phyloP scores from a whole-genome alignment of 2,329 filamentous ascomycete genomes.

The Trichoderma atroviride region DNA sequence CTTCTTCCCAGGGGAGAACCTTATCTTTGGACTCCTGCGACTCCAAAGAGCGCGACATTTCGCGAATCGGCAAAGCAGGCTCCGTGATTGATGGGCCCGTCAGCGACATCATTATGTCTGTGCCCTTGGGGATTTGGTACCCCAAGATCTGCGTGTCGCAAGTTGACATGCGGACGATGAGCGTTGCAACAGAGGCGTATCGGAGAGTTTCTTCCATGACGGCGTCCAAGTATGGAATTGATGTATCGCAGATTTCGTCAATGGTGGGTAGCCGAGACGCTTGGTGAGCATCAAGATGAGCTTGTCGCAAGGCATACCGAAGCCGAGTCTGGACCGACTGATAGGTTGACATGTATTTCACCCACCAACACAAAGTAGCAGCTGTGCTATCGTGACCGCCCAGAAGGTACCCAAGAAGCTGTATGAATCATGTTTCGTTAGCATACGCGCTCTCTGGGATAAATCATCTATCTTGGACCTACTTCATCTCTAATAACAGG shows the following conservation, averaged over 20 bases:
- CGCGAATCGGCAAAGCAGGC: constrained; percentile 35
- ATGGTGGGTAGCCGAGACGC: constrained; percentile 36
- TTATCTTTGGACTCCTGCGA: constrained; percentile 33
- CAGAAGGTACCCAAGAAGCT: constrained; percentile 35
- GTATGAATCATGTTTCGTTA: constrained; percentile 23
- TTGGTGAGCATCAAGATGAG: constrained; percentile 30
- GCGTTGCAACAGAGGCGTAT: constrained; percentile 35
- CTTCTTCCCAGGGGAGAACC: constrained; percentile 38
- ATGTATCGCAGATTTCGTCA: constrained; percentile 35
- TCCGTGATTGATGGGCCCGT: constrained; percentile 37
- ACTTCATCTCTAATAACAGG: constrained; percentile 42
- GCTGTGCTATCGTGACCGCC: constrained; percentile 38
- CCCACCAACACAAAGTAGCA: constrained; percentile 37
- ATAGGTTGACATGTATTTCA: constrained; percentile 35
- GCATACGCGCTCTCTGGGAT: neutral
- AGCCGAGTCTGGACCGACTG: constrained; percentile 34
- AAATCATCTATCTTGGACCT: neutral
- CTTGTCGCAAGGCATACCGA: constrained; percentile 32
- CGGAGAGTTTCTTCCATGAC: constrained; percentile 44
- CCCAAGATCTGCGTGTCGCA: constrained; percentile 42
- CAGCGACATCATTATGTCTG: constrained; percentile 36
- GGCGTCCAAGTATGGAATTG: constrained; percentile 43
- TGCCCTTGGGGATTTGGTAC: constrained; percentile 40
- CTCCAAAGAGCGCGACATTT: constrained; percentile 34
- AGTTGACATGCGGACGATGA: constrained; percentile 37